Evolutionary conservation across 495 filamentous ascomycete genomes (phyloP), one percentile per base, ranked within the genome.

Genomic region (Aspergillus sclerotiicarbonarius): DNA sequence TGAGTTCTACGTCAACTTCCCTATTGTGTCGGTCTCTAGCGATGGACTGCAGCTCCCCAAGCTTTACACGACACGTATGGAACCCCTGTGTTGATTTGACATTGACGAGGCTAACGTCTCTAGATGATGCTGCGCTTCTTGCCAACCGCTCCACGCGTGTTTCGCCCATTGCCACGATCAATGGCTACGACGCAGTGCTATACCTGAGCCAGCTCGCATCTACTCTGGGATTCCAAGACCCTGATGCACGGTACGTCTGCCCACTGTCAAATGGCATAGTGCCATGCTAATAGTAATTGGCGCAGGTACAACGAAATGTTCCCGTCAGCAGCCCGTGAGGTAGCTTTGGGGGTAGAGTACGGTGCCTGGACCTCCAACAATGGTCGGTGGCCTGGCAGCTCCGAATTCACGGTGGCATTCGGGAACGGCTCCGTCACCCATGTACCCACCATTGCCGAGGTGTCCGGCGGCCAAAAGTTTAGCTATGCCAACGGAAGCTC

Each of bases 11-110:
- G 51, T 64, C 21, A 55, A 61, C 25, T 39, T 69, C n/a, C 59
- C 62, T 19, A 56, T 76, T 10, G 65, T 72, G 1, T 76, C 74
- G 0, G 58, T 78, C 6, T 78, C 74, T 8, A 51, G 53, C 19
- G 70, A 78, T 56, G 71, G 75, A 10, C 59, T 71, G n/a, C 20
- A 56, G 8, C 61, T 74, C 8, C 76, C 75, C 2, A 45, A 74
- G 15, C 59, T 78, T 1, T 78, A 76, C 51, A 57, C 25, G 5
- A 25, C 2, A 25, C 25, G 25, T 25, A 25, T 25, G 25, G 25
- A 25, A 25, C 25, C 25, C 5, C 5, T 5, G 25, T 5, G 5
- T 25, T 25, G 25, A 25, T 25, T 5, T 5, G 2, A 25, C 5
- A 25, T 25, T 25, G 25, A 25, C 25, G 25, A 25, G 5, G 5